These are phyloP conservation scores for Ceratocystiopsis sp. DNA, from an alignment of 2,329 filamentous ascomycete genomes.

Conservation along the genomic window DNA sequence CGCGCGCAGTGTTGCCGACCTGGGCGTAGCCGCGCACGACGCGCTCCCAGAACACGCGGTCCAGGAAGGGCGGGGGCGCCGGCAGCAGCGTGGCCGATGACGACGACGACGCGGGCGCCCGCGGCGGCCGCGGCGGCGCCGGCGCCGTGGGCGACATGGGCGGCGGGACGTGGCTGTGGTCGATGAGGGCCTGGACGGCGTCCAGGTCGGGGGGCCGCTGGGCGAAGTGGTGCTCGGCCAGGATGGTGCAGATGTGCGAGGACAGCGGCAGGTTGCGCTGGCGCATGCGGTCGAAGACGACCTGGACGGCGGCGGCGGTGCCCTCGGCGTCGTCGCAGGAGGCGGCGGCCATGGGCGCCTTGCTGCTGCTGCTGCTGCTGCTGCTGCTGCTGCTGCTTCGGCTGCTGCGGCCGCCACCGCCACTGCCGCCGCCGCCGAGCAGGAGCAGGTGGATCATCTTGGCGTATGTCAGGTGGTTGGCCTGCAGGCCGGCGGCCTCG, in stretches of 20 bases:
- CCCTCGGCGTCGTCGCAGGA: slow-evolving; percentile 4
- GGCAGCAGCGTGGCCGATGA: not conserved
- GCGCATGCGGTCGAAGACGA: slow-evolving; percentile 47
- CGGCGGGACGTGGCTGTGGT: slow-evolving; percentile 21
- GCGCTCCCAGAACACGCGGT: slow-evolving; percentile 53
- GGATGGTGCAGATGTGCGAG: slow-evolving; percentile 56
- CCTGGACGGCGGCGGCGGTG: slow-evolving; percentile 33
- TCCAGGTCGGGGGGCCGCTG: slow-evolving; percentile 39
- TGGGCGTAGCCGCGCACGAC: slow-evolving; percentile 50
- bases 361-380: not conserved
- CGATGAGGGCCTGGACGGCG: slow-evolving; percentile 43
- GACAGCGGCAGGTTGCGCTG: slow-evolving; percentile 33
- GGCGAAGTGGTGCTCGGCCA: slow-evolving; percentile 50
- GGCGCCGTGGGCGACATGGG: not conserved
- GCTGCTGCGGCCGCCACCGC: not conserved
- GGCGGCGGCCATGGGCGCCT: too few species aligned
- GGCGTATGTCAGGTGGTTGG: slow-evolving; percentile 48
- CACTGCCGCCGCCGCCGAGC: slow-evolving; percentile 4
- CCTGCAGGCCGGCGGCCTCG: slow-evolving; percentile 34
- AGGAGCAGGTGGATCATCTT: slow-evolving; percentile 53
- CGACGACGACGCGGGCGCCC: not conserved
- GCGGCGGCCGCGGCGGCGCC: not conserved
- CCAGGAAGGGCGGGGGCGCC: slow-evolving; percentile 16
- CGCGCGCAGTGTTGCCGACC: slow-evolving; percentile 30
- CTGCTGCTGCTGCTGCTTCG: too few species aligned